A percentile compares a stretch with the other conserved stretches of the same genome.
phyloP scores from a whole-genome alignment of 345 rosid species.

The Ricinus communis region DNA sequence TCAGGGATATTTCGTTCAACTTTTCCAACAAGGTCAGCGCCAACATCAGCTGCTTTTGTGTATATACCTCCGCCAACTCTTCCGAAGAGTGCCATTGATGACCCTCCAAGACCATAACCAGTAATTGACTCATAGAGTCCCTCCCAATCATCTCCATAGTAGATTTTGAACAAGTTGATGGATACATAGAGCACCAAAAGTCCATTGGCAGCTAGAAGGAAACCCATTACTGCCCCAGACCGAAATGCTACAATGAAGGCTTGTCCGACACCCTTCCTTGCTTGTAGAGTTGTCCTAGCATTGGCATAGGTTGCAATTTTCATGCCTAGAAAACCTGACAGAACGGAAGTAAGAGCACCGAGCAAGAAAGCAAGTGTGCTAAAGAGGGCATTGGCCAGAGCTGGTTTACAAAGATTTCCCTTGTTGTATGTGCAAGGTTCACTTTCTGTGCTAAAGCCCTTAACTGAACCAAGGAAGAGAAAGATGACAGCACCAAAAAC shows the following conservation, averaged over 20 bases:
- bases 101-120: constrained; percentile 65
- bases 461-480: constrained; percentile 69
- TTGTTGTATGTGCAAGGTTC: constrained; percentile 60
- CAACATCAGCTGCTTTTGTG: constrained; percentile 71
- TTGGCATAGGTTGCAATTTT: constrained; percentile 71
- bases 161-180: constrained; percentile 54
- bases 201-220: constrained; percentile 71
- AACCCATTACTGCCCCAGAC: constrained; percentile 73
- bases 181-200: constrained; percentile 57
- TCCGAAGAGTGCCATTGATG: constrained; percentile 74
- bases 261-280: constrained; percentile 61
- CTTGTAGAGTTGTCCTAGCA: constrained; percentile 69
- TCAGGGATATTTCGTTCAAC: constrained; percentile 66
- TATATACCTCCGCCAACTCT: constrained; percentile 72
- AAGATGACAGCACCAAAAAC: constrained; percentile 46
- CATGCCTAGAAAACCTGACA: constrained; percentile 73
- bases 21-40: constrained; percentile 70
- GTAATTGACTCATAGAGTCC: constrained; percentile 74
- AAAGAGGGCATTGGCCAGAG: constrained; percentile 58
- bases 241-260: constrained; percentile 64
- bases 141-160: constrained; percentile 75
- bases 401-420: constrained; percentile 58
- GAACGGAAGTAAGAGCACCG: constrained; percentile 62
- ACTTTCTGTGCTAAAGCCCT: constrained; percentile 61
- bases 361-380: constrained; percentile 73